Evolutionary conservation across 768 basidiomycete genomes (phyloP), one percentile per base, ranked within the genome.

Genomic region (Postia placenta): DNA sequence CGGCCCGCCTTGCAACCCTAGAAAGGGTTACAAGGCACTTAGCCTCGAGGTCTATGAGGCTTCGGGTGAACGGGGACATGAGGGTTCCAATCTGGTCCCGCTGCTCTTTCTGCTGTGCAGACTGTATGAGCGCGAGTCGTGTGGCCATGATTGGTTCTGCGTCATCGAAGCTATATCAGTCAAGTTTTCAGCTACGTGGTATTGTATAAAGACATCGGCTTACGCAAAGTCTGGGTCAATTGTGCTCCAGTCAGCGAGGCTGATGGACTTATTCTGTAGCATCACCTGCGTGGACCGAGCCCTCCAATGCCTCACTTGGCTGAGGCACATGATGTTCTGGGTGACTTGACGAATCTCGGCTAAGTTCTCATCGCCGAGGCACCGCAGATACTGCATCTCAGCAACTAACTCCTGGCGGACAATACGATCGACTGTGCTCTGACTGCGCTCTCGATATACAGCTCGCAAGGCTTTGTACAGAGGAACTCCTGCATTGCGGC

Each of bases 391-490:
- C 27, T 68, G 67, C 72, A 90, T 79, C 60, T 92, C 87, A 39
- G 73, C 65, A 2, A 64, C 60, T 35, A 92, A 66, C 0, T 78
- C 72, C 11, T 58, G 62, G n/a, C 74, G 69, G 22, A 90, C 65
- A 12, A 74, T 69, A 2, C 48, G 36, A 51, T 83, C 73, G 12
- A 87, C 70, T 0, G 67, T 62, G 1, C 60, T 60, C 0, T 67
- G 59, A 58, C 85, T 80, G 35, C 89, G 77, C 60, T 91, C 90
- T 4, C 88, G 79, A 55, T 94, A 81, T n/a, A 92, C 69, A 0
- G 91, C 82, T 36, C 87, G 80, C 27, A 99, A 71, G 3, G 89
- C 83, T 26, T 76, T 72, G 64, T 95, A 99, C 3, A 97, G 69
- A 1, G 83, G 68, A 12, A 77, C 73, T 20, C 79, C 80, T 7